phyloP scores from a whole-genome alignment of 495 filamentous ascomycete genomes.

The Aspergillus sclerotioniger region DNA sequence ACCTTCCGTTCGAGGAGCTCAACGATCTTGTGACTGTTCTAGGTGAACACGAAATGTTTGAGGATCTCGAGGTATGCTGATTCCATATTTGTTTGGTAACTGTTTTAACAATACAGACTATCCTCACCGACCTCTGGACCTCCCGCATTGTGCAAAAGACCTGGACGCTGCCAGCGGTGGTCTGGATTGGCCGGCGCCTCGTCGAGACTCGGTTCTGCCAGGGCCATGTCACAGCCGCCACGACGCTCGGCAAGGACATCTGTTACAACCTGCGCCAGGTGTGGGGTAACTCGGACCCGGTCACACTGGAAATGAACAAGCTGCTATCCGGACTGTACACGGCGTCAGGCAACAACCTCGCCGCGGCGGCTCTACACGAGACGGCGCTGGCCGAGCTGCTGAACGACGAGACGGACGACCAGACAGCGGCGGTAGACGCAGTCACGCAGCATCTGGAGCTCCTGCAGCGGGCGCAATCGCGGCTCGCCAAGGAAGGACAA shows the following conservation, averaged over 20 bases:
- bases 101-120: slow-evolving; percentile 26
- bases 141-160: slow-evolving; percentile 58
- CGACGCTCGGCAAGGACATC: slow-evolving; percentile 57
- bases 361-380: slow-evolving; percentile 55
- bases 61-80: slow-evolving; percentile 55
- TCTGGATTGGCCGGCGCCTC: slow-evolving; percentile 55
- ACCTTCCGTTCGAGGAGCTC: slow-evolving; percentile 50
- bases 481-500: slow-evolving; percentile 24
- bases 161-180: slow-evolving; percentile 53
- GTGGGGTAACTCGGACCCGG: slow-evolving; percentile 52
- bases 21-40: slow-evolving; percentile 55
- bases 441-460: slow-evolving; percentile 50
- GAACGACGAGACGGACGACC: slow-evolving; percentile 43
- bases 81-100: neutral
- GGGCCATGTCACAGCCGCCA: slow-evolving; percentile 41
- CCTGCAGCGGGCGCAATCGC: slow-evolving; percentile 44
- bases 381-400: slow-evolving; percentile 49
- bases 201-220: slow-evolving; percentile 56
- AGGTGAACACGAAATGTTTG: slow-evolving; percentile 58
- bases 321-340: slow-evolving; percentile 56
- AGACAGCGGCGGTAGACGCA: slow-evolving; percentile 29
- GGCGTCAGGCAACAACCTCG: slow-evolving; percentile 45
- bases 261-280: slow-evolving; percentile 63
- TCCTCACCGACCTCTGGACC: slow-evolving; percentile 59
- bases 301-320: slow-evolving; percentile 54